Evolutionary conservation across 768 basidiomycete genomes (phyloP).

Genomic region (Suillus hirtellus): DNA sequence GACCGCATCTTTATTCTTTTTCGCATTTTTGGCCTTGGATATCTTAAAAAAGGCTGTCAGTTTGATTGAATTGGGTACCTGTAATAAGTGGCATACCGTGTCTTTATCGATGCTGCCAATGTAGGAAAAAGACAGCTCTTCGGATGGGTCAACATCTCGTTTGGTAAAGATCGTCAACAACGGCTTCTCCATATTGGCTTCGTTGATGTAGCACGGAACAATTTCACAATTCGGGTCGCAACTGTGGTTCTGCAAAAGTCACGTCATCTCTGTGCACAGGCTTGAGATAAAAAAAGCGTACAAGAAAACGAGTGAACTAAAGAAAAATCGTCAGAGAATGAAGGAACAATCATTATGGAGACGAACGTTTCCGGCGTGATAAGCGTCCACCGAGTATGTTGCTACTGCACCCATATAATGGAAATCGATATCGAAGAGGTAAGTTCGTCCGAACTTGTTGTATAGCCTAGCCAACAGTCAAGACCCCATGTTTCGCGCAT

Average conservation of each 20-base stretch:
- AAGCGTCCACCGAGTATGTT: slow-evolving; percentile 77
- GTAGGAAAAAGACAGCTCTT: slow-evolving; percentile 83
- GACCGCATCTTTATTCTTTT: slow-evolving; percentile 40
- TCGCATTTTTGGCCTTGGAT: not conserved
- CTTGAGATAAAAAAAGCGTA: slow-evolving; percentile 35
- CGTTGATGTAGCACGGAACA: slow-evolving; percentile 77
- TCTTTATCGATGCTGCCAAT: slow-evolving; percentile 52
- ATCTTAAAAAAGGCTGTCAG: slow-evolving; percentile 10
- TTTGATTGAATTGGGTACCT: not conserved
- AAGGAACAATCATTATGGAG: not conserved
- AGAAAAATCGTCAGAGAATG: slow-evolving; percentile 7
- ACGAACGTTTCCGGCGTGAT: slow-evolving; percentile 82
- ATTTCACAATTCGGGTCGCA: slow-evolving; percentile 84
- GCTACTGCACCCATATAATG: slow-evolving; percentile 53
- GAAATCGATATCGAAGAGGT: slow-evolving; percentile 83
- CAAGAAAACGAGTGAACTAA: slow-evolving; percentile 90
- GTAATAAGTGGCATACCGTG: not conserved
- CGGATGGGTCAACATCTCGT: slow-evolving; percentile 59
- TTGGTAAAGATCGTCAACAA: slow-evolving; percentile 65
- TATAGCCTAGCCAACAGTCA: slow-evolving; percentile 52
- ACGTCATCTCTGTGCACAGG: not conserved
- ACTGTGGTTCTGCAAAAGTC: slow-evolving; percentile 71
- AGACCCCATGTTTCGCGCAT: not conserved
- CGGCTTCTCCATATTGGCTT: slow-evolving; percentile 69
- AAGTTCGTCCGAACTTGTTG: slow-evolving; percentile 71